Percentiles rank a stretch among this genome's conserved stretches.
These are phyloP conservation scores for Pisolithus thermaeus DNA, from an alignment of 1,284 basidiomycete species.

Conservation along the genomic window DNA sequence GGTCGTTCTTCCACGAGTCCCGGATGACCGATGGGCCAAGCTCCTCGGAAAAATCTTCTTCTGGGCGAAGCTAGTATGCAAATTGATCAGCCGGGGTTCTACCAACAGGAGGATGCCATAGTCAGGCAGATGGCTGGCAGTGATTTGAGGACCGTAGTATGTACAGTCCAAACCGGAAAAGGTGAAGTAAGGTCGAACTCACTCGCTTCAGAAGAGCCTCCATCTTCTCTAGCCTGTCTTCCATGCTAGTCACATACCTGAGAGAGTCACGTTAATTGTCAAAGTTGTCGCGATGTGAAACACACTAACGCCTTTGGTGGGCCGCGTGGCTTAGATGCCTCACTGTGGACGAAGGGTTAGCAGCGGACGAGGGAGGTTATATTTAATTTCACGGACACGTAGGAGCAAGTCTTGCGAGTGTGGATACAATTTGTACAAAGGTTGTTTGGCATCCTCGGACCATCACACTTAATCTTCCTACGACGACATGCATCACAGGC, in stretches of 20 bases:
- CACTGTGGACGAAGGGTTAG: constrained; percentile 35
- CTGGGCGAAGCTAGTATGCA: constrained; percentile 55
- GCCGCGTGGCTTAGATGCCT: constrained; percentile 73
- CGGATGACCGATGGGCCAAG: constrained; percentile 65
- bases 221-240: constrained; percentile 69
- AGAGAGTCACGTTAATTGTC: neutral
- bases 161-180: neutral
- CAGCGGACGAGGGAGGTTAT: neutral
- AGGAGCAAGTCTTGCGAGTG: constrained; percentile 63
- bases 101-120: neutral
- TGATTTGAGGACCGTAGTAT: neutral
- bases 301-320: constrained; percentile 73
- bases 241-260: constrained; percentile 72
- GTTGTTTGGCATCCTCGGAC: constrained; percentile 51
- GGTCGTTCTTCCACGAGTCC: constrained; percentile 63
- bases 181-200: constrained; percentile 23
- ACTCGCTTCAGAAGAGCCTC: constrained; percentile 67
- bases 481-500: constrained; percentile 69
- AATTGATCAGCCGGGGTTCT: constrained; percentile 10
- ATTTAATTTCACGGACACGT: constrained; percentile 45
- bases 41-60: constrained; percentile 57
- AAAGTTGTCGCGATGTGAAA: neutral
- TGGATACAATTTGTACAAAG: constrained; percentile 72
- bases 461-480: constrained; percentile 68
- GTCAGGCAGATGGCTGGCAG: too few species aligned